These are phyloP conservation scores for Podochytrium sp. DNA, from an alignment of 192 early-diverging fungal species.

Conservation along the genomic window DNA sequence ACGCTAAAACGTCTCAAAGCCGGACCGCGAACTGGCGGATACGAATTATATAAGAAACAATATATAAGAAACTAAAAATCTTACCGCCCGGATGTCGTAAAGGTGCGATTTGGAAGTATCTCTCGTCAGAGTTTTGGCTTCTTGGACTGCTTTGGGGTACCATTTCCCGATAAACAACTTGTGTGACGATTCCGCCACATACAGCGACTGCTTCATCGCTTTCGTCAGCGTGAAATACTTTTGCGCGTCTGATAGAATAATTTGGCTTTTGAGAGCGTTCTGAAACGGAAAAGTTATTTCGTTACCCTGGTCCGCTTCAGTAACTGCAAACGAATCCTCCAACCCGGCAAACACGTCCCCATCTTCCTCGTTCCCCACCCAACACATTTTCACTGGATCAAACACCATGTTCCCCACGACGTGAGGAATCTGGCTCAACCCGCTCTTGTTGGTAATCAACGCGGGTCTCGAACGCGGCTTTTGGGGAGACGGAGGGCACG, in stretches of 20 bases:
- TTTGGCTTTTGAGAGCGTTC: background rate
- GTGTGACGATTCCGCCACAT: conserved; percentile 50
- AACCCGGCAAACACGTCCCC: conserved; percentile 49
- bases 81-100: conserved; percentile 48
- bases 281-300: background rate
- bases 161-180: conserved; percentile 60
- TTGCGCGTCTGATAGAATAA: conserved; percentile 17
- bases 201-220: conserved; percentile 35
- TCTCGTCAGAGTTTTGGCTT: conserved; percentile 34
- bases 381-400: conserved; percentile 55
- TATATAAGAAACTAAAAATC: too few relatives aligned
- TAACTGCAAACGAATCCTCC: conserved; percentile 25
- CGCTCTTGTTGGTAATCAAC: conserved; percentile 40
- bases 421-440: conserved; percentile 30
- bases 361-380: conserved; percentile 58
- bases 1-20: too few relatives aligned
- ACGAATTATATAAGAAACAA: too few relatives aligned
- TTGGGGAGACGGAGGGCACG: background rate
- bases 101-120: conserved; percentile 54
- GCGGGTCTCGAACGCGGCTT: conserved; percentile 30
- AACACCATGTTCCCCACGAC: conserved; percentile 49
- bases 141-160: conserved; percentile 52
- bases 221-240: conserved; percentile 41
- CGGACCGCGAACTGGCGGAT: too few relatives aligned
- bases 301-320: conserved; percentile 14